Evolutionary conservation across 257 asterid species (phyloP), one percentile per base, ranked within the genome.

Genomic region (Paulownia fortunei): DNA sequence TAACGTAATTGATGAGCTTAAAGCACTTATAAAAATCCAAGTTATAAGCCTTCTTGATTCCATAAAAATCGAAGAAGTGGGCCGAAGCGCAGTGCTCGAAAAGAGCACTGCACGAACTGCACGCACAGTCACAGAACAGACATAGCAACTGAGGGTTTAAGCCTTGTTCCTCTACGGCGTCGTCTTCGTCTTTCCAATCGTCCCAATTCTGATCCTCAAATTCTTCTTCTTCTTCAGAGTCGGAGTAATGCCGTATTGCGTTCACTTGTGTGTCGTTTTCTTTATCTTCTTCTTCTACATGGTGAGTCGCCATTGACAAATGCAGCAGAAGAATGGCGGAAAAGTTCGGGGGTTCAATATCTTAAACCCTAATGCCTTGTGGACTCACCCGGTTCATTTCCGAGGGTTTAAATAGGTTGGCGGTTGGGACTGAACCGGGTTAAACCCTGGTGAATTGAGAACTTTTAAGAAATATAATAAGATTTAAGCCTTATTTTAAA

Each of bases 21-120:
- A 95, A 84, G 85, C 97, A 84, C 42, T 78, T 88, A 32, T 95
- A 95, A 75, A 95, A 90, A 84, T 95, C 99, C 94, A 95, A 87
- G 42, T 69, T 58, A 34, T 49, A 42, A 59, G 78, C 74, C 68
- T 73, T 73, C 75, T 73, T 82, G 65, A 82, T 73, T 73, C 60
- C 89, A 32, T 82, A 42, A 74, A 91, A 90, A 76, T 92, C 89
- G 64, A 94, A 93, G 69, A n/a, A 68, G 79, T 95, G 99, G 54
- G 68, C 65, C 27, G 90, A 84, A 73, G 84, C 87, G 82, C 97
- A 93, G 81, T 95, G 99, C 51, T 90, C 82, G 59, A 95, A 89
- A 46, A 95, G 92, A 8, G 79, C 72, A 58, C 46, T 68, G 86
- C 90, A 73, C 4, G 92, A 87, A 68, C 19, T 55, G 82, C 76